Base-by-base conservation (phyloP, 2,329 filamentous ascomycete species). In the Pyrenochaeta sp. region DNA sequence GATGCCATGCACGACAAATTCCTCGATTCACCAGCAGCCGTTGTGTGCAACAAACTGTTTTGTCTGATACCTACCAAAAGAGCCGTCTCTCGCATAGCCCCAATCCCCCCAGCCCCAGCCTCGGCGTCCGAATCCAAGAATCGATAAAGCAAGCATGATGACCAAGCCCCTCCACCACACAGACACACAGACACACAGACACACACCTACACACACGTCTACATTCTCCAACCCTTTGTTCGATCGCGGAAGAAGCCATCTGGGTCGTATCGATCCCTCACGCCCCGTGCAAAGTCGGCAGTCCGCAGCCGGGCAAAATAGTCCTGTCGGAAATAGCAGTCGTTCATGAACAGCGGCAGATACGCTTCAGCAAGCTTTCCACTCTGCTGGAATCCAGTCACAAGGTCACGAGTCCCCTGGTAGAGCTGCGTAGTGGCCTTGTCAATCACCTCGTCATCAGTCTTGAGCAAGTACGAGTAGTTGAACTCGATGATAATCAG, bases 311-410 rank as follows among this genome's bases (percentile, higher is more conserved):
- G 71, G 6, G 72, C 73, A 71, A 75, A 81, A 61, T 77, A 80
- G 46, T 80, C 76, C 64, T 80, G 77, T 29, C 72, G 63, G 49
- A 69, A 74, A 61, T 80, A 77, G 9, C 71, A 73, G 41, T 81
- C 79, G 49, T 80, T 81, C 74, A 80, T 77, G 65, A 81, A 81
- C 4, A 81, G 61, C 7, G 79, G 79, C 12, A 76, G 63, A 51
- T 80, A 78, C 5, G 73, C 75, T 23, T 78, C 69, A 0, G 77
- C 73, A 15, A 79, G 63, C 4, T 68, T 62, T 10, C 74, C 76
- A 9, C 70, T 49, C 6, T 71, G 53, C 33, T 74, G 72, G 46
- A 69, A 75, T 29, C 69, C 63, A 15, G 71, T 63, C 7, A 78
- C 67, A 1, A 73, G 49, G 11, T 72, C 70, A n/a, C 64, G 64